A percentile compares a stretch with the other conserved stretches of the same genome.
These are phyloP conservation scores for Sporothrix luriei DNA, from an alignment of 2,329 filamentous ascomycete species.

Conservation along the genomic window DNA sequence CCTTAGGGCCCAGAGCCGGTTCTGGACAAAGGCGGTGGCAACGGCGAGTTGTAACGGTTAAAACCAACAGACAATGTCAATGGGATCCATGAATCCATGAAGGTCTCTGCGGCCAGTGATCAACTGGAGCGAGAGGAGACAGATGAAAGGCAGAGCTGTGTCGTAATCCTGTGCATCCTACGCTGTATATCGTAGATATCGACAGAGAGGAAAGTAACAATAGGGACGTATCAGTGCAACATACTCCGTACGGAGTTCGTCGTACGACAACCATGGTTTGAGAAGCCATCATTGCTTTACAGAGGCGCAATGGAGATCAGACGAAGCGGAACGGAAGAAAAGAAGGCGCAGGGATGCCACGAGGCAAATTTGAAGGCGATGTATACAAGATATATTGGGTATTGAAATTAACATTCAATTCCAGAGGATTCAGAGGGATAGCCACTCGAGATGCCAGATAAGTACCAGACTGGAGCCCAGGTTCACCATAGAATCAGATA, in stretches of 20 bases:
- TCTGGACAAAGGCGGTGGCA: no score
- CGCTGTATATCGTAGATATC: no score
- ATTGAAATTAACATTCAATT: neutral
- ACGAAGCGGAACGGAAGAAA: slow-evolving; percentile 32
- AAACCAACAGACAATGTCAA: neutral
- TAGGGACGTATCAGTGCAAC: no score
- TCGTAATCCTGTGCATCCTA: no score
- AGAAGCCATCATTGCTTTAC: slow-evolving; percentile 26
- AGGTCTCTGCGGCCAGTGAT: neutral
- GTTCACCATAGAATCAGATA: no score
- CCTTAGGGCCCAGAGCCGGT: no score
- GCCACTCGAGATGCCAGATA: no score
- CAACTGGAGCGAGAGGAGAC: neutral
- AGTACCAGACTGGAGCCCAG: no score
- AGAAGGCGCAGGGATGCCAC: slow-evolving; percentile 9
- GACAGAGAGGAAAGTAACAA: no score
- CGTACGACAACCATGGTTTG: slow-evolving; percentile 23
- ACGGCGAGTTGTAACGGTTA: neutral
- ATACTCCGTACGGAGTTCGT: neutral
- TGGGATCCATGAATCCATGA: neutral
- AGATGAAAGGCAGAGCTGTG: neutral
- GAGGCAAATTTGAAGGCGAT: neutral
- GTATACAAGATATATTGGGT: neutral
- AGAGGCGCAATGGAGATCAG: slow-evolving; percentile 32
- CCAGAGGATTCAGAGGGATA: neutral